These are phyloP conservation scores for Fusarium devonianum DNA, from an alignment of 2,329 filamentous ascomycete species.

Conservation along the genomic window DNA sequence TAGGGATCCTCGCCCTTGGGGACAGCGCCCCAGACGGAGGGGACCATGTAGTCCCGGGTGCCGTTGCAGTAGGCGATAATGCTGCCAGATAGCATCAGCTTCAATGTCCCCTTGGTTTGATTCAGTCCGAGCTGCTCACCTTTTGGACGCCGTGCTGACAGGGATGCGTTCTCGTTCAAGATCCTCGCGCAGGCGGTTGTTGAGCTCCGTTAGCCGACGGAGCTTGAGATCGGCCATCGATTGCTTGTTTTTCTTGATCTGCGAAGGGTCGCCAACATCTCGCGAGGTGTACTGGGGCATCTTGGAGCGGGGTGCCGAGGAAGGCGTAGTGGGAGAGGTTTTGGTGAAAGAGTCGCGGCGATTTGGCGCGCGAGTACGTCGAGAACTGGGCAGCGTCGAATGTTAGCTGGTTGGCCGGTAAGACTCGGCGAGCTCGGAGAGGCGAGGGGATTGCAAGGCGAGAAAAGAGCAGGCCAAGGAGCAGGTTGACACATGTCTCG, in stretches of 20 bases:
- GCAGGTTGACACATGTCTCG: slow-evolving; percentile 9
- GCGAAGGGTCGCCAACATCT: slow-evolving; percentile 71
- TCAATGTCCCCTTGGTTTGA: slow-evolving; percentile 2
- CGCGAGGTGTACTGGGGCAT: slow-evolving; percentile 74
- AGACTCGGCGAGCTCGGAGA: slow-evolving; percentile 5
- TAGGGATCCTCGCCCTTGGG: slow-evolving; percentile 98
- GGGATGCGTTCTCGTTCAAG: slow-evolving; percentile 94
- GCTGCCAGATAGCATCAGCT: slow-evolving; percentile 56
- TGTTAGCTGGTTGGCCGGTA: slow-evolving; percentile 22
- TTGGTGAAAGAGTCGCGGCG: slow-evolving; percentile 21
- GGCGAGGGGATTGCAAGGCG: slow-evolving; percentile 16
- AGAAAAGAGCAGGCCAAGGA: not conserved
- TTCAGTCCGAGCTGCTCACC: slow-evolving; percentile 59
- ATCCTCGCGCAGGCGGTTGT: slow-evolving; percentile 94
- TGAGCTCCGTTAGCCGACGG: slow-evolving; percentile 93
- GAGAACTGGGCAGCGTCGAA: slow-evolving; percentile 29
- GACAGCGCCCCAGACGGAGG: slow-evolving; percentile 93
- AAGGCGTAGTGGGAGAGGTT: slow-evolving; percentile 14
- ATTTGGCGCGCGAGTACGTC: slow-evolving; percentile 20
- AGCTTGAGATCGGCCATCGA: slow-evolving; percentile 99
- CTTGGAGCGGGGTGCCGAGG: slow-evolving; percentile 44
- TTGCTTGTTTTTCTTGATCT: slow-evolving; percentile 93
- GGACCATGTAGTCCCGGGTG: slow-evolving; percentile 98
- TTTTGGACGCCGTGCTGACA: slow-evolving; percentile 90
- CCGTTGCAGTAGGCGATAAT: slow-evolving; percentile 98